Evolutionary conservation across 306 rosid genomes (phyloP).

Genomic region (Coriaria nepalensis): DNA sequence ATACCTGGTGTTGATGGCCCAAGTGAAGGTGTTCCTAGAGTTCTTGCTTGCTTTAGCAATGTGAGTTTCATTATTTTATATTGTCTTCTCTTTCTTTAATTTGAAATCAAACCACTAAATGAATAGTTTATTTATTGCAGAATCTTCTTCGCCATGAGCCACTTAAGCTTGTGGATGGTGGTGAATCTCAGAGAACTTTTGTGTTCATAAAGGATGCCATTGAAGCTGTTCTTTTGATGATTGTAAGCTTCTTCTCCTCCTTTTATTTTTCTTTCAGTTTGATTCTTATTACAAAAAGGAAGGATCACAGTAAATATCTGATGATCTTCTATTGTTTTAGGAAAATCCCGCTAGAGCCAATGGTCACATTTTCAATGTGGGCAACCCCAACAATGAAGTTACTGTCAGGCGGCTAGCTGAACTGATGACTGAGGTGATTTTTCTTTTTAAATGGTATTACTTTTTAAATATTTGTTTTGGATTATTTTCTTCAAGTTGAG

Average conservation of each 20-base stretch:
- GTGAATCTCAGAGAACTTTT: conserved; percentile 86
- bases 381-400: conserved; percentile 92
- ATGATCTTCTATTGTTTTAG: conserved; percentile 21
- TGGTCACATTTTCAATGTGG: conserved; percentile 81
- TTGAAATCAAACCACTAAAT: background rate
- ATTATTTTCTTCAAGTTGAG: background rate
- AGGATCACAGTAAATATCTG: background rate
- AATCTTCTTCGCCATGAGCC: conserved; percentile 87
- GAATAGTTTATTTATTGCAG: conserved; percentile 19
- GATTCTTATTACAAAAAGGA: too few species aligned
- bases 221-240: conserved; percentile 88
- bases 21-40: conserved; percentile 94
- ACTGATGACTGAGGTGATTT: conserved; percentile 72
- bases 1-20: conserved; percentile 97
- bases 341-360: conserved; percentile 89
- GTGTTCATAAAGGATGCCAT: conserved; percentile 82
- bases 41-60: conserved; percentile 89
- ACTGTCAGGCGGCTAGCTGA: conserved; percentile 95
- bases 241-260: conserved; percentile 28
- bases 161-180: conserved; percentile 93
- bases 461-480: background rate
- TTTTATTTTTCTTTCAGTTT: background rate
- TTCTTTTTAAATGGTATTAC: background rate
- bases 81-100: background rate
- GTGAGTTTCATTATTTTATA: conserved; percentile 23